Percentiles rank a stretch among this genome's conserved stretches.
These are phyloP conservation scores for Ordospora pajunii DNA, from an alignment of 371 early-diverging fungal species.

Conservation along the genomic window DNA sequence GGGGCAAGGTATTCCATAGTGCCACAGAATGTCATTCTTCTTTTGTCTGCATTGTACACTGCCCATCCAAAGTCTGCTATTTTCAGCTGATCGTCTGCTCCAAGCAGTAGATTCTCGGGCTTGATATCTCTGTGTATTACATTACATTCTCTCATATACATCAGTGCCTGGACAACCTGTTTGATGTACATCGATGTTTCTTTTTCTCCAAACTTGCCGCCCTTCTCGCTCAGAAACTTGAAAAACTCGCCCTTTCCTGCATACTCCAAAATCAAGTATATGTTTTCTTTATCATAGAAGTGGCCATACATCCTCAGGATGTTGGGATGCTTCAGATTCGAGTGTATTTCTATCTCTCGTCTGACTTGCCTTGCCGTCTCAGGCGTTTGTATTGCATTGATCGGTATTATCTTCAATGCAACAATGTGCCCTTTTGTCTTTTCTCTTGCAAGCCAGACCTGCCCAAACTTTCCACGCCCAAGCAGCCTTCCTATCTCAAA, in stretches of 20 bases:
- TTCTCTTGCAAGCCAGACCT: conserved; percentile 84
- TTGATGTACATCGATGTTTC: conserved; percentile 72
- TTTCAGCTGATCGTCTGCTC: conserved; percentile 72
- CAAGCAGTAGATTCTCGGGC: conserved; percentile 85
- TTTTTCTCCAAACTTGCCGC: conserved; percentile 67
- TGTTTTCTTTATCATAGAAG: conserved; percentile 79
- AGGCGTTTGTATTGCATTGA: conserved; percentile 67
- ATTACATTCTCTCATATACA: conserved; percentile 77
- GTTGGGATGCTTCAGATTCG: conserved; percentile 77
- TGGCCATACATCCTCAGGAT: conserved; percentile 86
- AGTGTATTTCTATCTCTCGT: conserved; percentile 91
- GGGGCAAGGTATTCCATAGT: conserved; percentile 80
- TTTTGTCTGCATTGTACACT: conserved; percentile 77
- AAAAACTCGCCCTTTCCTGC: conserved; percentile 85
- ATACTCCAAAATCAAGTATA: conserved; percentile 87
- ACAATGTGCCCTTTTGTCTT: conserved; percentile 71
- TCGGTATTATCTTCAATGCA: conserved; percentile 81
- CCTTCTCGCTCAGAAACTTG: conserved; percentile 65
- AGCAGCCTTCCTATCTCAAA: conserved; percentile 85
- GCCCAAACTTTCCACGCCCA: conserved; percentile 91
- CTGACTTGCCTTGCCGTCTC: conserved; percentile 75
- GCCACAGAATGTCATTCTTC: conserved; percentile 69
- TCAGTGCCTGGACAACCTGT: conserved; percentile 74
- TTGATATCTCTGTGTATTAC: conserved; percentile 91
- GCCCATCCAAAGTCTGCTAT: conserved; percentile 98